phyloP scores from a whole-genome alignment of 768 basidiomycete species.

The Mycena filopes region DNA sequence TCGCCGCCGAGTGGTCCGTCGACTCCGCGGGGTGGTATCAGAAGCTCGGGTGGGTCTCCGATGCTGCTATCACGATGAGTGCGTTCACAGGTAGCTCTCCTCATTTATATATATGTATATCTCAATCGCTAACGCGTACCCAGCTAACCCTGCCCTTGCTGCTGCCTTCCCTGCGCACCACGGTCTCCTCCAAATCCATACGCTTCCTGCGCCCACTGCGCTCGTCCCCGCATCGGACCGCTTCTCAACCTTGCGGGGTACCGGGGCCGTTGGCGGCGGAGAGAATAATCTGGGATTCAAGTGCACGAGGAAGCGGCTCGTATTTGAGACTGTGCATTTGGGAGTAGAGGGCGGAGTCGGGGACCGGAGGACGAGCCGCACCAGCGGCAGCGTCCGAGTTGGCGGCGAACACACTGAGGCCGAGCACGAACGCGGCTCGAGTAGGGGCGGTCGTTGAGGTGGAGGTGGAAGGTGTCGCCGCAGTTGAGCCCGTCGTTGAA shows the following conservation, averaged over 20 bases:
- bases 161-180: constrained; percentile 85
- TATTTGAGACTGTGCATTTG: constrained; percentile 92
- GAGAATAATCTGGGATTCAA: constrained; percentile 98
- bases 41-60: constrained; percentile 82
- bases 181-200: constrained; percentile 83
- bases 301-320: constrained; percentile 85
- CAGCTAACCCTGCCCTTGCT: constrained; percentile 83
- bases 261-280: constrained; percentile 66
- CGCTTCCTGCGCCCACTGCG: constrained; percentile 78
- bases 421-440: constrained; percentile 15
- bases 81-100: constrained; percentile 78
- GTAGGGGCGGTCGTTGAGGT: constrained; percentile 54
- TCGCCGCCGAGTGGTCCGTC: constrained; percentile 71
- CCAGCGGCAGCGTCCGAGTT: constrained; percentile 37
- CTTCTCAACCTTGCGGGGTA: constrained; percentile 84
- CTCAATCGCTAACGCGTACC: neutral
- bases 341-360: constrained; percentile 87
- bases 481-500: constrained; percentile 13
- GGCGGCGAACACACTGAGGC: constrained; percentile 28
- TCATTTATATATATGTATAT: neutral
- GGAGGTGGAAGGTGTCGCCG: constrained; percentile 50
- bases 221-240: constrained; percentile 84
- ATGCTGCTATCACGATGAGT: constrained; percentile 76
- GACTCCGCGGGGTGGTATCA: constrained; percentile 74
- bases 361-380: constrained; percentile 75